Evolutionary conservation across 2,329 filamentous ascomycete genomes (phyloP).

Genomic region (Hypoxylon sp.): DNA sequence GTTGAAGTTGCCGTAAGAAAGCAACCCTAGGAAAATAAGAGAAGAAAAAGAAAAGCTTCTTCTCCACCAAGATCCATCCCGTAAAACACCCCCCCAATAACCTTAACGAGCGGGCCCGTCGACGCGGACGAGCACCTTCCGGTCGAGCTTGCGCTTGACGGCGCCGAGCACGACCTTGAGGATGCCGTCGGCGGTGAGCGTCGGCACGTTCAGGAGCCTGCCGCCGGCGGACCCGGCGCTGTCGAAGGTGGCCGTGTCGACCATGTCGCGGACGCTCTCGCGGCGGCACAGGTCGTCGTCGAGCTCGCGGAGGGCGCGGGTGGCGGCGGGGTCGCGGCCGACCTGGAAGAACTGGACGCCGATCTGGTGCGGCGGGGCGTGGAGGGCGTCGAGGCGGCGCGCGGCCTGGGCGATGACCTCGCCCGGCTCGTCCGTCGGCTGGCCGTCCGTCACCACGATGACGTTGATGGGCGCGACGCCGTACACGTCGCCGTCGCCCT

Average conservation of each 20-base stretch:
- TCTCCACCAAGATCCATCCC: too few species aligned
- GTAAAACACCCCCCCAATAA: neutral
- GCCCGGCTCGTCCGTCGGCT: slow-evolving; percentile 80
- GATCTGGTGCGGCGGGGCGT: slow-evolving; percentile 80
- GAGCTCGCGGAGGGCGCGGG: slow-evolving; percentile 70
- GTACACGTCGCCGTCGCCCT: slow-evolving; percentile 48
- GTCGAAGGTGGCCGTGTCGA: slow-evolving; percentile 85
- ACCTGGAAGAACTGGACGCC: slow-evolving; percentile 98
- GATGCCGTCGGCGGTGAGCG: slow-evolving; percentile 73
- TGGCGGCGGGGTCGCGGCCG: slow-evolving; percentile 73
- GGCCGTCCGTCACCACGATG: slow-evolving; percentile 92
- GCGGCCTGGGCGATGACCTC: slow-evolving; percentile 72
- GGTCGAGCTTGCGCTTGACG: slow-evolving; percentile 73
- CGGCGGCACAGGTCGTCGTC: slow-evolving; percentile 74
- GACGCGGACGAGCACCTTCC: slow-evolving; percentile 44
- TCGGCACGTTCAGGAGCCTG: too few species aligned
- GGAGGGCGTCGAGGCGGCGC: slow-evolving; percentile 71
- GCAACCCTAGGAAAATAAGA: neutral
- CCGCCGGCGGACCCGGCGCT: slow-evolving; percentile 54
- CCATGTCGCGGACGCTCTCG: slow-evolving; percentile 78
- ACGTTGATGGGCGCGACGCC: slow-evolving; percentile 82
- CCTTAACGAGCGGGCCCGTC: slow-evolving; percentile 5
- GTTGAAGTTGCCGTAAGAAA: too few species aligned
- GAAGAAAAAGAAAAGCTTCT: neutral
- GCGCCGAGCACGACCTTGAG: slow-evolving; percentile 84